phyloP scores from a whole-genome alignment of 1,139 yeast species.

The Lodderomyces pseudojiufengensis region DNA sequence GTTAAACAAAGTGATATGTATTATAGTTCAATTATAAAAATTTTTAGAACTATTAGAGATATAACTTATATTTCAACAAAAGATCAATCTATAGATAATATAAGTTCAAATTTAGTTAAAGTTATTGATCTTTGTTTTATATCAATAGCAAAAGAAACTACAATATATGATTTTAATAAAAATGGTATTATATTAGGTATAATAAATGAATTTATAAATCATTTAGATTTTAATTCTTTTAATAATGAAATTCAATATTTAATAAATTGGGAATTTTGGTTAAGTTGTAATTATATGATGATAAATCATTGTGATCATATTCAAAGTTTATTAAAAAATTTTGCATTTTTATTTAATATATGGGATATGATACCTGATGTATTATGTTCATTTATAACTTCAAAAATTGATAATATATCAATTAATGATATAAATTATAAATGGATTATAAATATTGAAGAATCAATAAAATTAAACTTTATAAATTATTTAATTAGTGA shows the following conservation, averaged over 20 bases:
- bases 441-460: slow-evolving; percentile 36
- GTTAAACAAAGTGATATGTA: slow-evolving; percentile 28
- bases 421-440: slow-evolving; percentile 4
- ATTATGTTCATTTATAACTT: slow-evolving; percentile 11
- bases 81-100: slow-evolving; percentile 11
- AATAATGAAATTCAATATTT: slow-evolving; percentile 10
- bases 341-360: slow-evolving; percentile 65
- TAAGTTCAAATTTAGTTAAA: slow-evolving; percentile 17
- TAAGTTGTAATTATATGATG: slow-evolving; percentile 57
- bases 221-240: slow-evolving; percentile 23
- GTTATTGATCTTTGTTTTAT: slow-evolving; percentile 31
- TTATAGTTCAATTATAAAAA: slow-evolving; percentile 37
- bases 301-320: slow-evolving; percentile 56
- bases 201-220: slow-evolving; percentile 43
- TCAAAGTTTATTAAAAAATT: slow-evolving; percentile 57
- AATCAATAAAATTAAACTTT: slow-evolving; percentile 44
- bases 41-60: slow-evolving; percentile 47
- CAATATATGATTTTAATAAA: slow-evolving; percentile 43
- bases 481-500: slow-evolving; percentile 53
- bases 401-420: neutral
- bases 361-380: slow-evolving; percentile 69
- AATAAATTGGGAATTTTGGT: slow-evolving; percentile 78
- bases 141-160: slow-evolving; percentile 37
- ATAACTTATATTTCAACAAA: slow-evolving; percentile 24
- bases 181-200: slow-evolving; percentile 46